Conservation (phyloP, 1,139 yeast genomes). For the Saccharomyces pastorianus region DNA sequence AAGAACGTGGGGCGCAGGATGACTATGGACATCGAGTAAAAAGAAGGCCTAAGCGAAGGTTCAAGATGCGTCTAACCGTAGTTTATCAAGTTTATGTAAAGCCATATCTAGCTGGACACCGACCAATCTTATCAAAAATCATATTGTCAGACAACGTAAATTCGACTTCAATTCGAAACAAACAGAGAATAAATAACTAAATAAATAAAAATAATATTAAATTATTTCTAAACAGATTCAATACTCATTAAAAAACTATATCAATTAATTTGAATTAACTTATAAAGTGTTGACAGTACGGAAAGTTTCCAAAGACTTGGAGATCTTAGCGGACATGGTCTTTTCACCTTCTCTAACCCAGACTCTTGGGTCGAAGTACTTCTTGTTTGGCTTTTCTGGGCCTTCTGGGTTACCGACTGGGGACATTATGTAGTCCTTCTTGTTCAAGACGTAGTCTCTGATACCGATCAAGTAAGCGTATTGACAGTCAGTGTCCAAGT, state of each 20-base stretch:
- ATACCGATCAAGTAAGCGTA: conserved; percentile 94
- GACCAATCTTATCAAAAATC: no score
- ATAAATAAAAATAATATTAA: not conserved
- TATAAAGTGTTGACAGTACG: conserved; percentile 63
- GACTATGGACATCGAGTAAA: not conserved
- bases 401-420: conserved; percentile 99
- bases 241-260: not conserved
- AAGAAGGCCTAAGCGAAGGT: not conserved
- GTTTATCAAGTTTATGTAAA: not conserved
- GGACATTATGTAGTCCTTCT: conserved; percentile 85
- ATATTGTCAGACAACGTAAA: no score
- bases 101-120: no score
- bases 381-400: conserved; percentile 97
- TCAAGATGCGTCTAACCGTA: not conserved
- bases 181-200: no score
- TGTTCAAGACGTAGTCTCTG: conserved; percentile 90
- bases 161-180: no score
- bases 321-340: conserved; percentile 86
- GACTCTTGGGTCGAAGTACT: conserved; percentile 99
- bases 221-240: not conserved
- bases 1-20: not conserved
- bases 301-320: conserved; percentile 81
- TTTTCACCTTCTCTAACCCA: conserved; percentile 99
- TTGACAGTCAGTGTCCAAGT: conserved; percentile 98
- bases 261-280: conserved; percentile 8